Conservation (phyloP, 1,284 basidiomycete species). For the Farysia itapuensis region DNA sequence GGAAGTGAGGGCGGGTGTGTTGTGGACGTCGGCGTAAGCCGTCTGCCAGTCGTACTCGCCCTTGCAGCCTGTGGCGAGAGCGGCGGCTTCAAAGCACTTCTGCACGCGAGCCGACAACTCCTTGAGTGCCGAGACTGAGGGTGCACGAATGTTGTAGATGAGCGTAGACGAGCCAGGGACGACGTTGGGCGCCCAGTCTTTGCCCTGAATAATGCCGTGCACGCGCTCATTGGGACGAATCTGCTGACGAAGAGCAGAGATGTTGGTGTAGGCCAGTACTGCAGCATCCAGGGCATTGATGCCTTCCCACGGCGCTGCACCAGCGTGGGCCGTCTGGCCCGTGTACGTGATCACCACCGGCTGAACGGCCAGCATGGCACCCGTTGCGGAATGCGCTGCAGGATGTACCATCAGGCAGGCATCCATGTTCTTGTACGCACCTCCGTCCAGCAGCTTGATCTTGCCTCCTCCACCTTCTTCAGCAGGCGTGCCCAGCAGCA, state of each 20-base stretch:
- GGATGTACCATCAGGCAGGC: constrained; percentile 71
- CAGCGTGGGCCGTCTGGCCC: constrained; percentile 50
- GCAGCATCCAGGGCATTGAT: constrained; percentile 81
- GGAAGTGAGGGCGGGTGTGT: constrained; percentile 28
- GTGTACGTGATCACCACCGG: constrained; percentile 35
- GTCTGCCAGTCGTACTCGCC: constrained; percentile 62
- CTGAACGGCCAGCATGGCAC: constrained; percentile 65
- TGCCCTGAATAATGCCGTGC: constrained; percentile 61
- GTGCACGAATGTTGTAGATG: constrained; percentile 71
- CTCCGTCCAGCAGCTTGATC: constrained; percentile 70
- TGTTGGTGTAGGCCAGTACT: constrained; percentile 73
- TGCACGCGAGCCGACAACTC: constrained; percentile 65
- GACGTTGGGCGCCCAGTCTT: constrained; percentile 62
- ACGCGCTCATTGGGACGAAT: constrained; percentile 66
- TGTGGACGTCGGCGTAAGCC: constrained; percentile 57
- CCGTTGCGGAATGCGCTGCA: constrained; percentile 61
- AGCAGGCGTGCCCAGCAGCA: constrained; percentile 83
- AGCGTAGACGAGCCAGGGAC: constrained; percentile 77
- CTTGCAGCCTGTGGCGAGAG: constrained; percentile 71
- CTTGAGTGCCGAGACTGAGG: constrained; percentile 66
- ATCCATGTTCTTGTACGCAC: constrained; percentile 76
- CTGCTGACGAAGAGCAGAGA: constrained; percentile 76
- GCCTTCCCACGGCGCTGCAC: constrained; percentile 76
- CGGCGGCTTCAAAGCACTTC: constrained; percentile 73
- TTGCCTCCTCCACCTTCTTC: constrained; percentile 82